Base-by-base conservation (phyloP, 2,329 filamentous ascomycete species). In the Lasiodiplodia citricola region DNA sequence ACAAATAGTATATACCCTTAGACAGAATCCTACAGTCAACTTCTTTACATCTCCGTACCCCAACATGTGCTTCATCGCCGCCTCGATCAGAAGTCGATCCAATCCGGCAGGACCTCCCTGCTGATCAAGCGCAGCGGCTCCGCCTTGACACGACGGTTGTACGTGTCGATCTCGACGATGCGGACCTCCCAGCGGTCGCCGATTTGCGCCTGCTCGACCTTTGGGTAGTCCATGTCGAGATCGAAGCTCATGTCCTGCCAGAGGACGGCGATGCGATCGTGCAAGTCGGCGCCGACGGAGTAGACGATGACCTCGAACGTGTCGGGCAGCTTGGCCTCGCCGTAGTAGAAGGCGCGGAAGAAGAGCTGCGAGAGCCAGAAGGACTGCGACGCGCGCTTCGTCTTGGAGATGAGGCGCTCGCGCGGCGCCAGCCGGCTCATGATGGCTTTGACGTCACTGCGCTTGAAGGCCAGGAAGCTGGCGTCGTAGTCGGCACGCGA, bases 291-390 rank as follows among this genome's bases (percentile, higher is more conserved):
- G 16, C 5, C 4, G 3, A n/a, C 6, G n/a, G 44, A 62, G 57
- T 31, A 63, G 21, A 80, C 72, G 71, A 74, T 75, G 35, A 79
- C 77, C 23, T 69, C 75, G 70, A 86, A 84, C 0, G 80, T 83
- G 18, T 82, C 74, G 0, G 87, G 87, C 4, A 89, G 76, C 1
- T 76, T 64, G 13, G 82, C 83, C 72, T 89, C 84, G 11, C 80
- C 79, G 75, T 86, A 88, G 73, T 87, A 83, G 73, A 85, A 83
- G 16, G 87, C 87, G 54, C 88, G 86, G 78, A 86, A 86, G 50
- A 90, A 79, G 2, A 88, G 83, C 74, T 85, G 82, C 16, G 80
- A 74, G 2, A 79, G 75, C 88, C 88, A 90, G 73, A 84, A 84
- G 7, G 71, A 77, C 70, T 70, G 75, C 60, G 73, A 81, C 74